Percentiles rank a stretch among this genome's conserved stretches.
Conservation (phyloP, 1,284 basidiomycete genomes). For the Cerrena zonata region DNA sequence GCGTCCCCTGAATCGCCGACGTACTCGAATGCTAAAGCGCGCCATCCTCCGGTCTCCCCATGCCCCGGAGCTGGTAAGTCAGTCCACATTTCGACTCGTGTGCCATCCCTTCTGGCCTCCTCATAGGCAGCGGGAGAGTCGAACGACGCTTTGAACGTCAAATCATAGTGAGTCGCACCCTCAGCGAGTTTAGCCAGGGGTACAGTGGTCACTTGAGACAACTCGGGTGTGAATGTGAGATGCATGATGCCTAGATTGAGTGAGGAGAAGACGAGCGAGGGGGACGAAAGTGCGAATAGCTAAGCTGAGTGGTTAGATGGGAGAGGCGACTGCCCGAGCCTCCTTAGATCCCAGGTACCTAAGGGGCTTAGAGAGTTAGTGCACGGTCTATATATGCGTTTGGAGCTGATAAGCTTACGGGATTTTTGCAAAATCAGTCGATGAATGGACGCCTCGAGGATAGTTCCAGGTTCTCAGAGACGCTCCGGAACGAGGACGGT, state of each 20-base stretch:
- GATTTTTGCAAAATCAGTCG: not conserved
- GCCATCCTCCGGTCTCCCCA: constrained; percentile 20
- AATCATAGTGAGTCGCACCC: constrained; percentile 10
- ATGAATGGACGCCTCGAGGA: not conserved
- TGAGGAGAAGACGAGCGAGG: constrained; percentile 15
- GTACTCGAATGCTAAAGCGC: constrained; percentile 18
- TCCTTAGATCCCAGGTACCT: not conserved
- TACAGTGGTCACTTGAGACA: constrained; percentile 9
- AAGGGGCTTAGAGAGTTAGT: not conserved
- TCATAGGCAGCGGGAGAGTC: constrained; percentile 18
- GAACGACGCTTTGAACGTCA: constrained; percentile 25
- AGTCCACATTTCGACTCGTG: constrained; percentile 27
- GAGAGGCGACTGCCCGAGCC: constrained; percentile 17
- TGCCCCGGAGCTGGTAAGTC: constrained; percentile 20
- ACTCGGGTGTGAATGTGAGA: constrained; percentile 13
- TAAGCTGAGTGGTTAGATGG: too few relatives aligned
- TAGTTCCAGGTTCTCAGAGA: not conserved
- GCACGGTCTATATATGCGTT: not conserved
- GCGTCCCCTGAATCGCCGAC: constrained; percentile 4
- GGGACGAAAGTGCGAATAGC: too few relatives aligned
- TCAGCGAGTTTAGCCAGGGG: constrained; percentile 5
- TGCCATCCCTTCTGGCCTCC: constrained; percentile 18
- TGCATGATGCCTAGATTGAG: constrained; percentile 13
- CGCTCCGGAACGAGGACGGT: too few relatives aligned
- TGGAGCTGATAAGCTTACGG: not conserved